Percentiles rank a stretch among this genome's conserved stretches.
These are phyloP conservation scores for Scedosporium dehoogii DNA, from an alignment of 2,329 filamentous ascomycete genomes.

Conservation along the genomic window DNA sequence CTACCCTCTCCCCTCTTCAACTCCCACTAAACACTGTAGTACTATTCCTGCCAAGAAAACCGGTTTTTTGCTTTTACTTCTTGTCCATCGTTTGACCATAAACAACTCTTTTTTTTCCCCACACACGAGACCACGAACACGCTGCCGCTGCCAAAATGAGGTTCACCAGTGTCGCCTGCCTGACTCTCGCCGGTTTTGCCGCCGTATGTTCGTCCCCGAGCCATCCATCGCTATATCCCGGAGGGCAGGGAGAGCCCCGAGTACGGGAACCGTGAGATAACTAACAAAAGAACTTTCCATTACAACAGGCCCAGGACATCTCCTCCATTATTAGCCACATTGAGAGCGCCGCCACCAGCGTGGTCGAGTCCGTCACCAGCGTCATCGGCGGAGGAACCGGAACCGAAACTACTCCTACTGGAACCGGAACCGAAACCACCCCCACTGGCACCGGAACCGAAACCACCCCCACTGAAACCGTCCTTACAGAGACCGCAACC, in stretches of 20 bases:
- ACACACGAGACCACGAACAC: background rate
- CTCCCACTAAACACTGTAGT: background rate
- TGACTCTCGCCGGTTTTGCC: constrained; percentile 21
- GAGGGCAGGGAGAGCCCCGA: too few relatives aligned
- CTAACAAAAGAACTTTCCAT: background rate
- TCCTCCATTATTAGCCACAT: constrained; percentile 3
- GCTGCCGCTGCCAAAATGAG: constrained; percentile 21
- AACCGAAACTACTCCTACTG: constrained; percentile 9
- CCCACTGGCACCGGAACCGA: constrained; percentile 7
- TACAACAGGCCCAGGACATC: constrained; percentile 5
- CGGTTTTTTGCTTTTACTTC: too few relatives aligned
- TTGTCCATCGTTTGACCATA: background rate
- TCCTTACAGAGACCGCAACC: constrained; percentile 4
- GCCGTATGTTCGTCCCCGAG: constrained; percentile 15
- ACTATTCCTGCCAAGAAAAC: background rate
- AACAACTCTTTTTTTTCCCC: background rate
- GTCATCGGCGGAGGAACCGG: constrained; percentile 10
- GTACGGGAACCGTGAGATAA: background rate
- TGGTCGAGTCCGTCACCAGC: constrained; percentile 6
- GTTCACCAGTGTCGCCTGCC: constrained; percentile 23
- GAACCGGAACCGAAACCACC: constrained; percentile 9
- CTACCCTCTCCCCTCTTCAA: background rate
- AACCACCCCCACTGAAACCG: background rate
- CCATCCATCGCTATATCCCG: background rate
- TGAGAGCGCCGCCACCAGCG: background rate